Evolutionary conservation across 2,329 filamentous ascomycete genomes (phyloP).

Genomic region (Dothideomycetes sp.): DNA sequence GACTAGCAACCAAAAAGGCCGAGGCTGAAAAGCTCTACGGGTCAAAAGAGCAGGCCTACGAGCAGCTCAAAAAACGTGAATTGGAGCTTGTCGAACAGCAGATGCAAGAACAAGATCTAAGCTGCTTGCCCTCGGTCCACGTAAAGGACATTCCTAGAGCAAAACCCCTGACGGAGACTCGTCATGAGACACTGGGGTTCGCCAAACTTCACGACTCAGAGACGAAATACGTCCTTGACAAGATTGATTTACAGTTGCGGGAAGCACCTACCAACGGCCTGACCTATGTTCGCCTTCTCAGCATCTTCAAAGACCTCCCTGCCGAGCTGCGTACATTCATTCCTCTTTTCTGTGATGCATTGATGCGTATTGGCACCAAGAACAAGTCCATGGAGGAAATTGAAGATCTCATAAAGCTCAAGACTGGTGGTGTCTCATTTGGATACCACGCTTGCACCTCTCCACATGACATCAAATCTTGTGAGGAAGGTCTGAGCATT

Average conservation of each 20-base stretch:
- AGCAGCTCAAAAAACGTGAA: conserved; percentile 68
- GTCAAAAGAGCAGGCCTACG: conserved; percentile 60
- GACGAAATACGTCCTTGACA: no score
- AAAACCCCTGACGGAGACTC: conserved; percentile 63
- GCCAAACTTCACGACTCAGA: no score
- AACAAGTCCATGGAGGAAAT: conserved; percentile 86
- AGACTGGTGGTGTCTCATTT: conserved; percentile 82
- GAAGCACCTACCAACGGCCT: conserved; percentile 91
- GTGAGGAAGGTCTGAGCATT: conserved; percentile 73
- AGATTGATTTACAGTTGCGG: conserved; percentile 73
- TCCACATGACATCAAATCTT: conserved; percentile 59
- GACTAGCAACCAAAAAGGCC: conserved; percentile 65
- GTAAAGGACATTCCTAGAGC: conserved; percentile 80
- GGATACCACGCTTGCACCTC: conserved; percentile 76
- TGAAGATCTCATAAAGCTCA: conserved; percentile 91
- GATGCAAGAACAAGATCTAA: conserved; percentile 49
- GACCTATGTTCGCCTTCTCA: conserved; percentile 89
- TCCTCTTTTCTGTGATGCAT: conserved; percentile 81
- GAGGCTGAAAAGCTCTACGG: conserved; percentile 60
- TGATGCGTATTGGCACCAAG: conserved; percentile 88
- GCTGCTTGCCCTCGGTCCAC: conserved; percentile 77
- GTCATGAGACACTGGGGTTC: conserved; percentile 44
- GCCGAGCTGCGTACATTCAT: conserved; percentile 76
- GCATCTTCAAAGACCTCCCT: conserved; percentile 67
- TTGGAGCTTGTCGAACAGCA: conserved; percentile 72